Base-by-base conservation (phyloP, 345 rosid genomes). In the Clarkia xantiana region DNA sequence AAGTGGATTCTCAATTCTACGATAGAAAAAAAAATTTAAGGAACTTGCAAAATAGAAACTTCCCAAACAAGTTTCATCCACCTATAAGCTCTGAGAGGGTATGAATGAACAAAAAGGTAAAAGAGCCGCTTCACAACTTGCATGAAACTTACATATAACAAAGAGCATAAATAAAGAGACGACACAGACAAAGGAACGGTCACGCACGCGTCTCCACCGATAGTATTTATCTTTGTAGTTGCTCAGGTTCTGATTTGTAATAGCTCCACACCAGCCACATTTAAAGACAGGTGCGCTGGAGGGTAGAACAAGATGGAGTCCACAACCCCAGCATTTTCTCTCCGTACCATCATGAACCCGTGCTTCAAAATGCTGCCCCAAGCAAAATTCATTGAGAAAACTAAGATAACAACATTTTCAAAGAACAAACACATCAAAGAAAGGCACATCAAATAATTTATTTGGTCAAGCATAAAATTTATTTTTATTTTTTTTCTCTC, bases 211-310 rank as follows among this genome's bases (percentile, higher is more conserved):
- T 69, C 85, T 86, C 82, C 91, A 75, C 71, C 78, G 57, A 53
- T 71, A 70, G 42, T 38, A 51, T 58, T 77, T 69, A 73, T 74
- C 72, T 55, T 77, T 80, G 14, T 55, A 69, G 58, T 67, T 71
- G 56, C 41, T 44, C 8, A 67, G 57, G 40, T 71, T 76, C 53
- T 70, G 77, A 62, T 66, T 70, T 9, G 97, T 82, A 56, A 90
- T 67, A 34, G 97, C 97, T 63, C 95, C 97, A 74, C 97, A 90
- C 97, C 95, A 90, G 25, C 88, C 86, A 45, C 95, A 90, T 68
- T 83, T 85, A 61, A 90, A 85, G 69, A 78, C 46, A 54, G 78
- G 79, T 0, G 84, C 54, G 13, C 71, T 64, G 34, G 94, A 66
- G 10, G 91, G 88, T 57, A 80, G 84, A 67, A 79, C 71, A 48